Evolutionary conservation across 2,329 filamentous ascomycete genomes (phyloP).

Genomic region (Triangularia verruculosa): DNA sequence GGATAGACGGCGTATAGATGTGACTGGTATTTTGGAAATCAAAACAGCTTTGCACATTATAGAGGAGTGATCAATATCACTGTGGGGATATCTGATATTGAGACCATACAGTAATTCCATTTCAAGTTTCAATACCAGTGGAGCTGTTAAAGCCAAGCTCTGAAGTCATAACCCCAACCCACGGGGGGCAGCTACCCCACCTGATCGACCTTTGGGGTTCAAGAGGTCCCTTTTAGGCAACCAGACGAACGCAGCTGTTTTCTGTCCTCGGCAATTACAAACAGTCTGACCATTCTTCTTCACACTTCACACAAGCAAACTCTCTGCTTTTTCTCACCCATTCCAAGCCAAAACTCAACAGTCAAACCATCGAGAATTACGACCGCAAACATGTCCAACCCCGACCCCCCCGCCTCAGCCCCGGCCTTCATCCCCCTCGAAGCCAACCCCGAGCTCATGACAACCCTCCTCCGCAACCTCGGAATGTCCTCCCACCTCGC

Average conservation of each 20-base stretch:
- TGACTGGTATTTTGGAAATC: not conserved
- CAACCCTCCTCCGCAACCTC: slow-evolving; percentile 73
- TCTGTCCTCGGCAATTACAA: not conserved
- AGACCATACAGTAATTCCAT: not conserved
- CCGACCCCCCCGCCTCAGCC: slow-evolving; percentile 34
- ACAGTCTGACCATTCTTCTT: not conserved
- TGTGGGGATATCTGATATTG: too few relatives aligned
- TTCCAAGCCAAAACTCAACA: not conserved
- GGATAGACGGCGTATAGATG: not conserved
- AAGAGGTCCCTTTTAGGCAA: not conserved
- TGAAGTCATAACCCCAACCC: not conserved
- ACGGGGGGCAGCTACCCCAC: not conserved
- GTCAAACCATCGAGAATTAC: slow-evolving; percentile 5
- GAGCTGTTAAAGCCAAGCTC: not conserved
- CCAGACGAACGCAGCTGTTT: not conserved
- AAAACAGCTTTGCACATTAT: not conserved
- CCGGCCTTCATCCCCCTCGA: slow-evolving; percentile 60
- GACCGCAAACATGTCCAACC: slow-evolving; percentile 16
- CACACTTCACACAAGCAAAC: too few relatives aligned
- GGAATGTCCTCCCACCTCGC: slow-evolving; percentile 74
- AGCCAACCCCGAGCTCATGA: slow-evolving; percentile 87
- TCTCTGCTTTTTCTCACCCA: too few relatives aligned
- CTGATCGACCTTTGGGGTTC: not conserved
- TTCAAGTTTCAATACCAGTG: not conserved
- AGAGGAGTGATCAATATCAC: too few relatives aligned